A percentile compares a stretch with the other conserved stretches of the same genome.
Evolutionary conservation across 164 flowering plant genomes (phyloP).

Genomic region (Chloranthus sessilifolius): DNA sequence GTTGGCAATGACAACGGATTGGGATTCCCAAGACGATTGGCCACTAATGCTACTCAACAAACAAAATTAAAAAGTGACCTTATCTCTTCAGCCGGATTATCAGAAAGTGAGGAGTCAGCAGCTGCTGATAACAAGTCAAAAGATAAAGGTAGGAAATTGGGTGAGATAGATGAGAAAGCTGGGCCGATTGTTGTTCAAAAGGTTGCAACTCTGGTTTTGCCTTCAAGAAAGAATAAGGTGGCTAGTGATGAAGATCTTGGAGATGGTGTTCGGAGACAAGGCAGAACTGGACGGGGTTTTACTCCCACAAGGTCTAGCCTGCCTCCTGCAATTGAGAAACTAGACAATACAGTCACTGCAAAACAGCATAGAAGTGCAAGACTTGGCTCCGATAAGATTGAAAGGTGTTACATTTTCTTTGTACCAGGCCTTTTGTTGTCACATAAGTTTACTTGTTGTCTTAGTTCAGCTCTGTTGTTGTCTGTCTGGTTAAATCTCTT

Average conservation of each 20-base stretch:
- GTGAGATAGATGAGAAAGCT: constrained; percentile 57
- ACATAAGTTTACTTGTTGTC: neutral
- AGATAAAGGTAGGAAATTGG: constrained; percentile 51
- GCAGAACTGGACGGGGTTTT: constrained; percentile 63
- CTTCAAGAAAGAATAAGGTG: constrained; percentile 69
- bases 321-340: constrained; percentile 50
- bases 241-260: constrained; percentile 51
- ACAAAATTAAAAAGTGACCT: constrained; percentile 52
- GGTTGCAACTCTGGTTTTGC: constrained; percentile 33
- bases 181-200: constrained; percentile 53
- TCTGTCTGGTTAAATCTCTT: constrained; percentile 16
- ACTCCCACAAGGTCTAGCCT: constrained; percentile 47
- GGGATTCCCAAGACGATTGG: constrained; percentile 38
- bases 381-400: constrained; percentile 57
- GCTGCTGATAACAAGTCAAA: constrained; percentile 56
- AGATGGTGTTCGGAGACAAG: constrained; percentile 73
- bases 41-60: constrained; percentile 50
- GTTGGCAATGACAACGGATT: constrained; percentile 40
- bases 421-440: neutral
- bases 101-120: constrained; percentile 90
- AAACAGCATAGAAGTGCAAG: constrained; percentile 77
- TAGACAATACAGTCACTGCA: constrained; percentile 50
- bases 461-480: no score
- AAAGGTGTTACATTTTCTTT: constrained; percentile 44
- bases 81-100: constrained; percentile 52